Evolutionary conservation across 345 rosid genomes (phyloP).

Genomic region (Camelina sativa): DNA sequence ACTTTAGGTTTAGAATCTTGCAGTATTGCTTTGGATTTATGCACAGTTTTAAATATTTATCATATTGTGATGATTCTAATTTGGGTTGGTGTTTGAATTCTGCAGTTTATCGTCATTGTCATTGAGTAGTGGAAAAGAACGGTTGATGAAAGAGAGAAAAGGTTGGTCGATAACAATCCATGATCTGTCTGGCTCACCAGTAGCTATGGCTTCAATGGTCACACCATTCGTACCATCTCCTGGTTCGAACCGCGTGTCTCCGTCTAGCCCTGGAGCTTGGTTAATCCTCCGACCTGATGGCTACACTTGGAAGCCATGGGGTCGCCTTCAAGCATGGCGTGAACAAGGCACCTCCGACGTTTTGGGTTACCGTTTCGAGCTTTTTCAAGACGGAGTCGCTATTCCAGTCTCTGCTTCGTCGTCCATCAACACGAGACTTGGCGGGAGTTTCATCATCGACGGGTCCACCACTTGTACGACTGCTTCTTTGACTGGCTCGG

Average conservation of each 20-base stretch:
- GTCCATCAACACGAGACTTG: slow-evolving; percentile 54
- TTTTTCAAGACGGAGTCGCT: slow-evolving; percentile 53
- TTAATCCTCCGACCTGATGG: slow-evolving; percentile 69
- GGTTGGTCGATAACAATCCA: slow-evolving; percentile 89
- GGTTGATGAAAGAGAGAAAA: slow-evolving; percentile 60
- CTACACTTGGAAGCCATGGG: slow-evolving; percentile 89
- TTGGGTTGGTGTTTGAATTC: background rate
- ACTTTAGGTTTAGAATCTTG: background rate
- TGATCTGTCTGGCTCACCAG: slow-evolving; percentile 91
- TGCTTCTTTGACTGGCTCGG: slow-evolving; percentile 54
- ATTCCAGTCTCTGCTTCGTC: slow-evolving; percentile 47
- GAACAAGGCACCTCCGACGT: slow-evolving; percentile 54
- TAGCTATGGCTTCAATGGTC: slow-evolving; percentile 91
- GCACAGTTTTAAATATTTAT: background rate
- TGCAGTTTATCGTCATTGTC: slow-evolving; percentile 57
- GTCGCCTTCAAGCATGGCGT: slow-evolving; percentile 88
- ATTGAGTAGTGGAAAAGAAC: slow-evolving; percentile 52
- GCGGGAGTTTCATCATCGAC: slow-evolving; percentile 77
- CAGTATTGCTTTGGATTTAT: background rate
- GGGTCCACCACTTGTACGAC: slow-evolving; percentile 46
- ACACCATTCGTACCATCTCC: slow-evolving; percentile 90
- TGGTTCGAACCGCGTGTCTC: slow-evolving; percentile 68
- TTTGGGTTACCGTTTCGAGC: slow-evolving; percentile 69
- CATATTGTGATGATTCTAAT: background rate
- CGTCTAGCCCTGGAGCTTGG: slow-evolving; percentile 86